These are phyloP conservation scores for Microbotryum scabiosae DNA, from an alignment of 1,284 basidiomycete genomes.

Conservation along the genomic window DNA sequence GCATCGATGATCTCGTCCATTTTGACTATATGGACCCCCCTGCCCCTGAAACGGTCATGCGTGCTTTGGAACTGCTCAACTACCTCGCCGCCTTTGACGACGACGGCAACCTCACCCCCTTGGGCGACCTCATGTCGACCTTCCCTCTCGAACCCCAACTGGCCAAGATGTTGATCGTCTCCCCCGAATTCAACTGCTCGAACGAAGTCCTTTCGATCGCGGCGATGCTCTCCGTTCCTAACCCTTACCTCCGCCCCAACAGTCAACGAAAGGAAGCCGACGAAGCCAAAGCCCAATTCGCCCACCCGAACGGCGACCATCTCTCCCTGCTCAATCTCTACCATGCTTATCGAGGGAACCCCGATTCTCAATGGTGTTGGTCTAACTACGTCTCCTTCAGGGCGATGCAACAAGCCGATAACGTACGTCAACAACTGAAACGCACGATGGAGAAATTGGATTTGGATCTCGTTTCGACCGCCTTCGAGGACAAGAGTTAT, in stretches of 20 bases:
- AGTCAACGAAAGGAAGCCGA: conserved; percentile 84
- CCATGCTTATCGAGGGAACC: conserved; percentile 71
- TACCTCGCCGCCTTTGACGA: conserved; percentile 89
- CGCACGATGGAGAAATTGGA: conserved; percentile 76
- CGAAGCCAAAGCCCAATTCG: conserved; percentile 77
- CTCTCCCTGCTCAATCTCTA: conserved; percentile 91
- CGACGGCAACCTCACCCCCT: conserved; percentile 78
- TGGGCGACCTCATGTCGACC: conserved; percentile 92
- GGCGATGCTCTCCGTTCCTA: conserved; percentile 92
- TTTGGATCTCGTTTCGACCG: conserved; percentile 62
- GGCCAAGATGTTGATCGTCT: conserved; percentile 88
- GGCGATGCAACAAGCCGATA: conserved; percentile 83
- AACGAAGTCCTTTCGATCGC: conserved; percentile 93
- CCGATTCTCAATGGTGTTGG: conserved; percentile 87
- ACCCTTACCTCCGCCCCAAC: conserved; percentile 84
- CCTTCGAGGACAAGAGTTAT: conserved; percentile 65
- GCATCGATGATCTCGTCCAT: conserved; percentile 52
- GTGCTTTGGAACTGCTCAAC: conserved; percentile 89
- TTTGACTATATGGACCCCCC: conserved; percentile 97
- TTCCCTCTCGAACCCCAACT: conserved; percentile 97
- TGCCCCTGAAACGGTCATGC: conserved; percentile 96
- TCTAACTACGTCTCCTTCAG: conserved; percentile 79
- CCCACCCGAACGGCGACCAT: conserved; percentile 92
- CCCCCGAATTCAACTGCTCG: conserved; percentile 90
- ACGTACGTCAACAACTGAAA: conserved; percentile 85